phyloP scores from a whole-genome alignment of 2,329 filamentous ascomycete species.

The Talaromyces piceae region DNA sequence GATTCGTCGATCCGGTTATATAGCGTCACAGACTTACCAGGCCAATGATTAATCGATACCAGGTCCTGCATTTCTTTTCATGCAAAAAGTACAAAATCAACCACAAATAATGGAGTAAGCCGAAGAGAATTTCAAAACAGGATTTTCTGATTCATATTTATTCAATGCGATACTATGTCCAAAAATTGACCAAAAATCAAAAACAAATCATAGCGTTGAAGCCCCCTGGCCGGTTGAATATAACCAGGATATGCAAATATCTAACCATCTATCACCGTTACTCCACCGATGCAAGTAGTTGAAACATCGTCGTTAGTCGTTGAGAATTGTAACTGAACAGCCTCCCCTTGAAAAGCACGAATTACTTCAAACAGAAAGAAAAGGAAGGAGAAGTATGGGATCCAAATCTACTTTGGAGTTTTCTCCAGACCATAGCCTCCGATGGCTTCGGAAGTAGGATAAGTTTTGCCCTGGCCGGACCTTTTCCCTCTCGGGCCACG shows the following conservation, averaged over 20 bases:
- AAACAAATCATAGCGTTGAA: constrained; percentile 15
- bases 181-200: not conserved
- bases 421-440: constrained; percentile 59
- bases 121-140: no score
- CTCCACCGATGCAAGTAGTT: constrained; percentile 13
- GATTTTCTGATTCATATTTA: no score
- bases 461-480: constrained; percentile 39
- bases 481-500: constrained; percentile 62
- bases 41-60: constrained; percentile 14
- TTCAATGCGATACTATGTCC: no score
- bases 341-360: not conserved
- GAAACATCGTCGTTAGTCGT: constrained; percentile 8
- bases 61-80: no score
- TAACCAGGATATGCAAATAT: constrained; percentile 11
- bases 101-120: no score
- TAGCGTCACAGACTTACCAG: constrained; percentile 25
- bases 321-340: not conserved
- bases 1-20: constrained; percentile 38
- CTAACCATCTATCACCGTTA: constrained; percentile 2
- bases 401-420: not conserved
- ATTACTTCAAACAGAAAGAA: not conserved
- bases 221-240: constrained; percentile 13
- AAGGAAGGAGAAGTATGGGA: not conserved
- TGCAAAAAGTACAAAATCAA: no score
- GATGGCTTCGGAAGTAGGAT: constrained; percentile 50